Evolutionary conservation across 306 rosid genomes (phyloP), one percentile per base, ranked within the genome.

Genomic region (Ormosia emarginata): DNA sequence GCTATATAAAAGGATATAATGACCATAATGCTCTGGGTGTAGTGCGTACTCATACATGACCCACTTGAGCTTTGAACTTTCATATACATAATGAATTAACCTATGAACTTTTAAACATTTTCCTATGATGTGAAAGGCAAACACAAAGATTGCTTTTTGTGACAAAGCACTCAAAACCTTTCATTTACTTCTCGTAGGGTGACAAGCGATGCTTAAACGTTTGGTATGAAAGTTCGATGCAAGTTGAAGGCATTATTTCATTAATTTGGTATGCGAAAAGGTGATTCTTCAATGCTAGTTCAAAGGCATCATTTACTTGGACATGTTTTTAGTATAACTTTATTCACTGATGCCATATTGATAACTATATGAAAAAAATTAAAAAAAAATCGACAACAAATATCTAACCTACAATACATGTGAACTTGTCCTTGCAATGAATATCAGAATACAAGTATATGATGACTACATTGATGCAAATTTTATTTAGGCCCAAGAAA

Each of bases 21-120:
- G 83, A 58, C 13, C 62, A 52, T 44, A 62, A 71, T 64, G 71
- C 71, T 79, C 59, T 32, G 7, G 39, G 5, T 52, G 52, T 40
- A 67, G 67, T 12, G 32, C 50, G 74, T 50, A 78, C 64, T 63
- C 37, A 8, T 73, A 24, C 11, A 24, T 67, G 62, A 24, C 77
- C 72, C 84, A 74, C 66, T 39, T 47, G 64, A 37, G 13, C 59
- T 44, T 72, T 83, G n/a, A 56, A 78, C 66, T 69, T 77, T 30
- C 68, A 41, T 50, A 12, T 81, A 59, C 63, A 50, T 49, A 61
- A 68, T 82, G 36, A 17, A 18, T 43, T 58, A 74, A 76, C 75
- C 65, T 62, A 44, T 59, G 2, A 61, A 34, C 57, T 66, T 34
- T 7, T 56, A 40, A 63, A 65, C 56, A 69, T 62, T 59, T 79